phyloP scores from a whole-genome alignment of 352 stramenopile genomes.

The Pseudoperonospora humuli region DNA sequence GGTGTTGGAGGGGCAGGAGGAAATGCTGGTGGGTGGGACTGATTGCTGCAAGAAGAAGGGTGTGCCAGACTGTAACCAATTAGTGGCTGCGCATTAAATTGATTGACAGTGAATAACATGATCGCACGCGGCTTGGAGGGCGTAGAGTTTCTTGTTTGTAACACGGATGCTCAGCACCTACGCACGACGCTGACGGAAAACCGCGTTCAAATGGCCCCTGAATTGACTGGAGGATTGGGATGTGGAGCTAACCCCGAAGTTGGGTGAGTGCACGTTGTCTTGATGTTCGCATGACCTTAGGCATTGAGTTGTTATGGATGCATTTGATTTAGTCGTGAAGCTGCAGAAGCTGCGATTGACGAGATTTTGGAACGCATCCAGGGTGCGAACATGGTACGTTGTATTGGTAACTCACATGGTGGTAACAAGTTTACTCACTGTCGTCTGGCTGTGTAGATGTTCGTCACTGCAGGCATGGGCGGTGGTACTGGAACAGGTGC shows the following conservation, averaged over 20 bases:
- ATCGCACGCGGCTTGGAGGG: slow-evolving; percentile 75
- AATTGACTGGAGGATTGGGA: slow-evolving; percentile 75
- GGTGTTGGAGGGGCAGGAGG: slow-evolving; percentile 82
- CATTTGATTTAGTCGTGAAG: slow-evolving; percentile 40
- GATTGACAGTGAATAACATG: slow-evolving; percentile 79
- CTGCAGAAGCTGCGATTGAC: slow-evolving; percentile 66
- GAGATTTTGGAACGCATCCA: slow-evolving; percentile 83
- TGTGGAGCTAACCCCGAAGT: slow-evolving; percentile 80
- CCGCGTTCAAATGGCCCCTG: slow-evolving; percentile 83
- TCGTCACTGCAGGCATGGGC: slow-evolving; percentile 83
- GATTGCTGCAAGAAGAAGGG: background rate
- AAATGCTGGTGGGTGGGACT: slow-evolving; percentile 52
- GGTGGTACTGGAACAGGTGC: slow-evolving; percentile 78
- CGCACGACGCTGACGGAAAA: slow-evolving; percentile 88
- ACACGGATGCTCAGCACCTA: slow-evolving; percentile 88
- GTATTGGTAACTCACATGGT: background rate
- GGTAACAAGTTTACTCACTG: background rate
- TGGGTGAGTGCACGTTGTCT: slow-evolving; percentile 25
- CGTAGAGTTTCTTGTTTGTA: slow-evolving; percentile 87
- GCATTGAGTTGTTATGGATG: background rate
- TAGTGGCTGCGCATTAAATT: background rate
- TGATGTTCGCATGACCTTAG: background rate
- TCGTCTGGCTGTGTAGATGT: slow-evolving; percentile 54
- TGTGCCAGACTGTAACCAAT: background rate
- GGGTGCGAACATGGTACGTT: slow-evolving; percentile 76